A percentile compares a stretch with the other conserved stretches of the same genome.
Evolutionary conservation across 345 rosid species (phyloP).

Genomic region (Mangifera indica): DNA sequence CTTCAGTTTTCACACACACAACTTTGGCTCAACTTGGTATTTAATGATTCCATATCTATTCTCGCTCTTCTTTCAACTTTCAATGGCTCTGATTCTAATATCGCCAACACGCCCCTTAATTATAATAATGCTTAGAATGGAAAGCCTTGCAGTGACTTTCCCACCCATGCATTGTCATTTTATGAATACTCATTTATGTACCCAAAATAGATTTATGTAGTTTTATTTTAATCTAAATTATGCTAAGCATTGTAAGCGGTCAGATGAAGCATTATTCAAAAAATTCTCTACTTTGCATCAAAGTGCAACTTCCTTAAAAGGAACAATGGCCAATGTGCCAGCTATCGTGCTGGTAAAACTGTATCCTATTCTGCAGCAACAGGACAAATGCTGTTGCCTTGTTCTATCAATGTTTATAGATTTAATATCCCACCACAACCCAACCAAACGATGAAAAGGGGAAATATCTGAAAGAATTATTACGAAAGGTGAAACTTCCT

Average conservation of each 20-base stretch:
- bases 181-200: too few relatives aligned
- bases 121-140: slow-evolving; percentile 7
- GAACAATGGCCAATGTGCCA: not conserved
- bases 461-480: too few relatives aligned
- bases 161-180: slow-evolving; percentile 1
- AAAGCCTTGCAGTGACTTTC: slow-evolving; percentile 4
- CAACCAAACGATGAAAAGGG: not conserved
- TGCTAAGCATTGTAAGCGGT: slow-evolving; percentile 3
- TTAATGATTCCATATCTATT: not conserved
- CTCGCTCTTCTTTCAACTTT: not conserved
- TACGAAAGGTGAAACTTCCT: not conserved
- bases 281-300: not conserved
- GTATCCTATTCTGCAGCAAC: not conserved
- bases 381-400: not conserved
- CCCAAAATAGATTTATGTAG: too few relatives aligned
- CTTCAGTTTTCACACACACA: not conserved
- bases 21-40: not conserved
- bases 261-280: not conserved
- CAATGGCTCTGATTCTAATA: not conserved
- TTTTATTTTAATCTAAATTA: not conserved
- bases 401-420: not conserved
- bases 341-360: slow-evolving; percentile 1
- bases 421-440: not conserved
- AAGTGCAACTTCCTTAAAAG: not conserved
- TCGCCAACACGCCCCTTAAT: not conserved